A percentile compares a stretch with the other conserved stretches of the same genome.
These are phyloP conservation scores for Ceratopteris richardii DNA, from an alignment of 75 land plant species.

Conservation along the genomic window DNA sequence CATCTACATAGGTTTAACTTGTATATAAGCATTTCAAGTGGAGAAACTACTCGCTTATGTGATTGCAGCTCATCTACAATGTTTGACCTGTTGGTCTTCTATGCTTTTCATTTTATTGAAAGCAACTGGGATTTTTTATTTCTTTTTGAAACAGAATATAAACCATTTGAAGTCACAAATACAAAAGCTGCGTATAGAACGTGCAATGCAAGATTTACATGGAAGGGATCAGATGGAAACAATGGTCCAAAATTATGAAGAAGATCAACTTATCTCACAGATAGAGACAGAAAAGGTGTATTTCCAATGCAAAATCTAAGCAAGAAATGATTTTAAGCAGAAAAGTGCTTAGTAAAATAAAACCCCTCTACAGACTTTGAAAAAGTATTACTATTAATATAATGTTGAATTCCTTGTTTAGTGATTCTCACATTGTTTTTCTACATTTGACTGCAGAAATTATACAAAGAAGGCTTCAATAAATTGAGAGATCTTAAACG, in stretches of 20 bases:
- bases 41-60: too few species aligned
- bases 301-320: background rate
- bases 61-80: too few species aligned
- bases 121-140: background rate
- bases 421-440: background rate
- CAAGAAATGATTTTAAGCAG: too few species aligned
- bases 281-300: conserved; percentile 30
- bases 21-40: too few species aligned
- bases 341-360: too few species aligned
- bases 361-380: too few species aligned
- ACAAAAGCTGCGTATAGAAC: conserved; percentile 24
- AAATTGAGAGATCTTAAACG: conserved; percentile 23
- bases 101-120: background rate
- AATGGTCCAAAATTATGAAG: conserved; percentile 8
- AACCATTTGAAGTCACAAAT: conserved; percentile 15
- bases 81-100: too few species aligned
- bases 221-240: background rate
- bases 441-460: conserved; percentile 6
- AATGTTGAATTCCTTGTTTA: too few species aligned
- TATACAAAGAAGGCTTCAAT: conserved; percentile 22
- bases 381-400: too few species aligned
- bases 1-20: too few species aligned
- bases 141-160: conserved; percentile 18
- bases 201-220: conserved; percentile 13
- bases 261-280: conserved; percentile 20